Base-by-base conservation (phyloP, 2,329 filamentous ascomycete genomes). In the Rhynchosporium secalis region DNA sequence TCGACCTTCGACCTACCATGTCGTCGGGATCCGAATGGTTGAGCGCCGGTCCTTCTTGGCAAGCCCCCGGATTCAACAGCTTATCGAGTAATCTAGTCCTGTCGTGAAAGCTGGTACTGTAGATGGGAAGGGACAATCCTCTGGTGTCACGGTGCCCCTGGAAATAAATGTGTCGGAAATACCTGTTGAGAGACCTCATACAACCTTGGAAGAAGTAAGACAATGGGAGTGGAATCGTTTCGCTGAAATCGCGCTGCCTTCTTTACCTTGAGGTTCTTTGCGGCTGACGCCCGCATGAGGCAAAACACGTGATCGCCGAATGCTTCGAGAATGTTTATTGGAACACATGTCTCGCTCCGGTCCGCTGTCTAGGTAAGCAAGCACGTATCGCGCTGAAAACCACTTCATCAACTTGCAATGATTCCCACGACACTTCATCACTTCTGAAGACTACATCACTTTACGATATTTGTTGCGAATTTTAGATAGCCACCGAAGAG, bases 331-430 rank as follows among this genome's bases (percentile, higher is more conserved):
- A 56, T 55, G 46, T 46, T 43, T 58, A 54, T 58, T 33, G 58
- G 49, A 66, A 62, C 64, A 66, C 64, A 61, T 66, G 60, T 62
- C 48, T 58, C 48, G 54, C 6, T 49, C 38, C 45, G 20, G 41
- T 43, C 56, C 33, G 33, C 33, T 57, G 62, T 62, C 45, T 64
- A 54, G 59, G 56, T 66, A 64, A 65, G 58, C 66, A 61, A 20
- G 5, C 9, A 36, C 33, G 33, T 36, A 5, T 58, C 58, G 58
- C 62, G 61, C 58, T 61, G 43, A 57, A 45, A 38, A 28, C 43
- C 43, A 40, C 31, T 31, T 43, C 61, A 66, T 63, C 63, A 61
- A 51, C 45, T 64, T 52, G 40, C 43, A 48, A 66, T 69, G 66
- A 47, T 46, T 33, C 51, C 45, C 40, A 62, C 55, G 49, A 63